phyloP scores from a whole-genome alignment of 768 basidiomycete genomes.

The Russula sp. region DNA sequence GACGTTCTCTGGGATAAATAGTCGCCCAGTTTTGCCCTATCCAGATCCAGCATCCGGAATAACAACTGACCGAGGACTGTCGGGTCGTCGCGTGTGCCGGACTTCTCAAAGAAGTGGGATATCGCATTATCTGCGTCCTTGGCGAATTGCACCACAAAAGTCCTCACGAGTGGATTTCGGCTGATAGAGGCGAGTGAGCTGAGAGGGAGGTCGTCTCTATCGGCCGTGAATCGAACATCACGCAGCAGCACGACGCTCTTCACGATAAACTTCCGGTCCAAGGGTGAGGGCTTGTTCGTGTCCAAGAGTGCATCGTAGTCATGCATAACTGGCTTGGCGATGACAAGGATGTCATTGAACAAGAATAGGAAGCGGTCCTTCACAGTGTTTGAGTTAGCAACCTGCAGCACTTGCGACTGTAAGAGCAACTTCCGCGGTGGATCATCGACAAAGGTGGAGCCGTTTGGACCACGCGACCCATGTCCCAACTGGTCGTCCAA shows the following conservation, averaged over 20 bases:
- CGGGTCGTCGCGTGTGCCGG: conserved; percentile 56
- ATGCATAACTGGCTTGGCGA: conserved; percentile 81
- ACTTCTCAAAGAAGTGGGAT: conserved; percentile 55
- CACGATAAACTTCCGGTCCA: conserved; percentile 75
- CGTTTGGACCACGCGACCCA: conserved; percentile 47
- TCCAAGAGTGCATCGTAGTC: conserved; percentile 60
- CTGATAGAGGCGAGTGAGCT: conserved; percentile 30
- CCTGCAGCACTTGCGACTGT: conserved; percentile 84
- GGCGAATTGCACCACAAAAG: conserved; percentile 74
- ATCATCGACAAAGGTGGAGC: conserved; percentile 65
- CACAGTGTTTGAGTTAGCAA: conserved; percentile 87
- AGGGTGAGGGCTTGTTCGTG: conserved; percentile 43
- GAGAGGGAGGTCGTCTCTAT: conserved; percentile 57
- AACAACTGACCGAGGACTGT: conserved; percentile 65
- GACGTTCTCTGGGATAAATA: conserved; percentile 73
- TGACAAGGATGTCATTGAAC: conserved; percentile 91
- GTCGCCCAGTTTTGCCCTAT: conserved; percentile 74
- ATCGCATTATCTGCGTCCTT: conserved; percentile 79
- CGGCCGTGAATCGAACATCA: conserved; percentile 59
- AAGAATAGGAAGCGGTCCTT: conserved; percentile 95
- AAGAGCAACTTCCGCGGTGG: conserved; percentile 82
- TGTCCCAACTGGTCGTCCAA: conserved; percentile 64
- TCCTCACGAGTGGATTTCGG: conserved; percentile 57
- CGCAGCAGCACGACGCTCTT: conserved; percentile 83
- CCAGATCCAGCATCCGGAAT: conserved; percentile 79